Evolutionary conservation across 2,329 filamentous ascomycete genomes (phyloP), one percentile per base, ranked within the genome.

Genomic region (Fusarium graminum): DNA sequence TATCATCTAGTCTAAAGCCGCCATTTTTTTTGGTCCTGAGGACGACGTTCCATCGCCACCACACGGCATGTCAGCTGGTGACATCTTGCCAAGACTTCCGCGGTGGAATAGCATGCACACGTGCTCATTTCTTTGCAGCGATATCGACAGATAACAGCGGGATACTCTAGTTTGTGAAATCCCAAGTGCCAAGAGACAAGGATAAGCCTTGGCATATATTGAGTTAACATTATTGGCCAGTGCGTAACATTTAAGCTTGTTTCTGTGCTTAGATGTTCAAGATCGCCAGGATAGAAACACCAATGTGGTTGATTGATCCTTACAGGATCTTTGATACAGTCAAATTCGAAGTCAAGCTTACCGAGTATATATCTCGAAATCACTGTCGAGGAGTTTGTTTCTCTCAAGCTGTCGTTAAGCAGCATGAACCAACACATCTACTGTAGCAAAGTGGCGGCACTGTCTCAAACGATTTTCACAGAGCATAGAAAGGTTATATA

Each of bases 161-260:
- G 7, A 51, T 29, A 16, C 39, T 19, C 4, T 9, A 19, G 7
- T n/a, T 30, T 39, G n/a, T 26, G 16, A 4, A 28, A 5, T 16
- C 10, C 16, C 11, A 17, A 28, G 6, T 10, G 41, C 41, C 7
- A 43, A 17, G 38, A 7, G 0, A 4, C 49, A 52, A 9, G 49
- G 49, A 19, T 43, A 2, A 9, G 9, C 34, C 28, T 54, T 47
- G 52, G 34, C 36, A 55, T 10, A 17, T 8, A 8, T 16, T n/a
- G 16, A n/a, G 34, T 10, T n/a, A 9, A n/a, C 10, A 2, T 12
- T 0, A 44, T 17, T 54, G 28, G 49, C 11, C 6, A 11, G 34
- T 14, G 36, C 47, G 39, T 54, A 54, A 54, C 55, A 41, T 52
- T 52, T 45, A 30, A 52, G 44, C 39, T 52, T 52, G 50, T 12